These are phyloP conservation scores for Coriolopsis trogii DNA, from an alignment of 1,284 basidiomycete species.

Conservation along the genomic window DNA sequence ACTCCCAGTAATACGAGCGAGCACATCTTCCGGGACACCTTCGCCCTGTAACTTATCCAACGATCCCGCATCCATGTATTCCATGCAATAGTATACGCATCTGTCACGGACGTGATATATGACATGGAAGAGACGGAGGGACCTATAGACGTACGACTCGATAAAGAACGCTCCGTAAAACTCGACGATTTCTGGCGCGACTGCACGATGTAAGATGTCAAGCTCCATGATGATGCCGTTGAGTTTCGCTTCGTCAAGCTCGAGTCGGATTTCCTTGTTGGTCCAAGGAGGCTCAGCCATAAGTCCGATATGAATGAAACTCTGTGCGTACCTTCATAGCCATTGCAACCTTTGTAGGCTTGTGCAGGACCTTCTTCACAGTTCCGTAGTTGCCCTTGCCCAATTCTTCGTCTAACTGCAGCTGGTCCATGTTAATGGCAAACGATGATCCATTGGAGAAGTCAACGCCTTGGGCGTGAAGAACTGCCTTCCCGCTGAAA, in stretches of 20 bases:
- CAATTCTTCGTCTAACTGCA: constrained; percentile 90
- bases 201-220: constrained; percentile 94
- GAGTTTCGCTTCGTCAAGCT: constrained; percentile 92
- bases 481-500: constrained; percentile 91
- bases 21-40: constrained; percentile 82
- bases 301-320: too few species aligned
- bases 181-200: constrained; percentile 92
- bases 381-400: constrained; percentile 98
- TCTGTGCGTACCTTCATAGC: constrained; percentile 88
- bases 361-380: constrained; percentile 94
- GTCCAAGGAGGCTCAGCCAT: not conserved
- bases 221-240: constrained; percentile 99
- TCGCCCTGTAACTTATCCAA: constrained; percentile 82
- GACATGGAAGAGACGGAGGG: not conserved
- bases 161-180: constrained; percentile 99
- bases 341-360: constrained; percentile 94
- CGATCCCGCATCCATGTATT: constrained; percentile 97
- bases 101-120: constrained; percentile 13
- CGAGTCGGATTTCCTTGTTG: constrained; percentile 96
- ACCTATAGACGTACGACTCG: constrained; percentile 74
- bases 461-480: constrained; percentile 93
- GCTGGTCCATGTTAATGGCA: constrained; percentile 95
- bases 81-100: constrained; percentile 96
- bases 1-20: constrained; percentile 81
- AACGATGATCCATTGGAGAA: constrained; percentile 94